Percentiles rank a stretch among this genome's conserved stretches.
Conservation (phyloP, 768 basidiomycete genomes). For the Suillus cothurnatus region DNA sequence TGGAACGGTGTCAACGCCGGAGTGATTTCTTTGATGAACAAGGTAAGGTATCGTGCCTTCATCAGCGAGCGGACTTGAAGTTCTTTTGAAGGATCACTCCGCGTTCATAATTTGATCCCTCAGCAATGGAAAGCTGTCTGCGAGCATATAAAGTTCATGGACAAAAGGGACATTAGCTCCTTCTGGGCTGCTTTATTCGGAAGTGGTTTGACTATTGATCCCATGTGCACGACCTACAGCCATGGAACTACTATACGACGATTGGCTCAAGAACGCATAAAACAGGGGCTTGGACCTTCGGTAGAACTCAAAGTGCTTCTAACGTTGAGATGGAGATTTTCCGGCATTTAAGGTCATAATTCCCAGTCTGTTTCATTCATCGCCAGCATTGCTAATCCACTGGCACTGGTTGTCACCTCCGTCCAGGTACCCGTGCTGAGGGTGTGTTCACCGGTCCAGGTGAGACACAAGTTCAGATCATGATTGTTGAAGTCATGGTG, state of each 20-base stretch:
- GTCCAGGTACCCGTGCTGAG: too few species aligned
- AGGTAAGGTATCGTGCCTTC: neutral
- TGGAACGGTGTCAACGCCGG: conserved; percentile 17
- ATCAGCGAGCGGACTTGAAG: neutral
- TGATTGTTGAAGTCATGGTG: too few species aligned
- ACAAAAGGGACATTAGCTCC: neutral
- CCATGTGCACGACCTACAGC: neutral
- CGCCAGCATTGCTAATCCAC: too few species aligned
- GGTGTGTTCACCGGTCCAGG: too few species aligned
- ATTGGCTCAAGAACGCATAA: neutral
- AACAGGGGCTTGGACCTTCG: neutral
- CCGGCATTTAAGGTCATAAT: too few species aligned
- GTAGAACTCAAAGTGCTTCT: neutral
- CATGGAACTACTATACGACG: neutral
- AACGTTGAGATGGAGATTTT: too few species aligned
- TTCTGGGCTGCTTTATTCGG: neutral
- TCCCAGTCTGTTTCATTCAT: too few species aligned
- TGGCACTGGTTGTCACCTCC: too few species aligned
- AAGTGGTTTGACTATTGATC: conserved; percentile 2
- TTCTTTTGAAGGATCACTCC: neutral
- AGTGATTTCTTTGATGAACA: conserved; percentile 8
- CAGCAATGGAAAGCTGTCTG: neutral
- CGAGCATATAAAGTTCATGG: neutral
- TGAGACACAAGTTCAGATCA: too few species aligned
- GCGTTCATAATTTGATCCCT: neutral